Conservation (phyloP, 2,329 filamentous ascomycete species). For the Thielaviopsis ethacetica region DNA sequence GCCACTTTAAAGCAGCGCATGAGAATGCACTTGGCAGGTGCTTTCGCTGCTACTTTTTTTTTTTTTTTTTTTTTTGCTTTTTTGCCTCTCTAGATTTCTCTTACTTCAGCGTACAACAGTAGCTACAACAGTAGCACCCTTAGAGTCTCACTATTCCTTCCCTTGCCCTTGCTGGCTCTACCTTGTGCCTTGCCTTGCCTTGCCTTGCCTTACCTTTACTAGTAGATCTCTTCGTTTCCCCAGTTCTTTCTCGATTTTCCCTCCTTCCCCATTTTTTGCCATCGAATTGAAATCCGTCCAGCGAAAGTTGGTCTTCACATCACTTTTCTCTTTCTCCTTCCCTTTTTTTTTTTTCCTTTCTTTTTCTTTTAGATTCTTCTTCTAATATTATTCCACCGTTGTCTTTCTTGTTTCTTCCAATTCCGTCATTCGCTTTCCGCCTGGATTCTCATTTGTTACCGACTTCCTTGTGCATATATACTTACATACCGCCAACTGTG, state of each 20-base stretch:
- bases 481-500: neutral
- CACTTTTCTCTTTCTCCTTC: neutral
- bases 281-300: neutral
- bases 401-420: neutral
- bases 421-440: neutral
- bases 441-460: neutral
- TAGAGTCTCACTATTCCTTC: neutral
- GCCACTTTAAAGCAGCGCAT: no score
- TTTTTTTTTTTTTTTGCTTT: no score
- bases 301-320: neutral
- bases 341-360: neutral
- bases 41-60: no score
- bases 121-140: no score
- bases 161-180: neutral
- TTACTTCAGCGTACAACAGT: neutral
- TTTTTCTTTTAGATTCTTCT: neutral
- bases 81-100: neutral
- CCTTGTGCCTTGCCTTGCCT: neutral
- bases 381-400: neutral
- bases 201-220: neutral
- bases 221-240: neutral
- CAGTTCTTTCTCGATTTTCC: neutral
- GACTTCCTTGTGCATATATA: neutral
- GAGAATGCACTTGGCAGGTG: no score
- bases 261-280: conserved; percentile 6